Base-by-base conservation (phyloP, 768 basidiomycete species). In the Lyophyllum semitale region DNA sequence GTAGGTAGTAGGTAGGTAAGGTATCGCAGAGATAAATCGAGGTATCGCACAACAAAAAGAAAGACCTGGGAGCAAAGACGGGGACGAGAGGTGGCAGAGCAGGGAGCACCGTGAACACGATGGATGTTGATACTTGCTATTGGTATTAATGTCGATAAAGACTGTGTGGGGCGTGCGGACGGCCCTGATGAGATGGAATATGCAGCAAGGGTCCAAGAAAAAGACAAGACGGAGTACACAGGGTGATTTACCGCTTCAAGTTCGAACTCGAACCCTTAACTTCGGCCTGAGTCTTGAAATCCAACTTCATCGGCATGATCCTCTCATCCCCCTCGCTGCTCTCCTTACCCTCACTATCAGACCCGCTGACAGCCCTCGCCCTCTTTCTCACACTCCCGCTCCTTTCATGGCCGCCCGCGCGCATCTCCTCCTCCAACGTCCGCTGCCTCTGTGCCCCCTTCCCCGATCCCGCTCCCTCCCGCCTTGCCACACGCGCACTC, bases 221-320 rank as follows among this genome's bases (percentile, higher is more conserved):
- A 23, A 5, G 26, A 29, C 25, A 8, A 26, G 3, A 27, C 29
- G 26, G 17, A 17, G 29, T 17, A 20, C 22, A 1, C 32, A 41
- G 33, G 37, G 15, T 18, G 37, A 1, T 4, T n/a, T 38, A 38
- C 37, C 37, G 37, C 37, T 15, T 15, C 37, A 18, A 9, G 9
- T n/a, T 11, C 29, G 5, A 6, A 11, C 29, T 38, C 18, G 17
- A 32, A 26, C 44, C 38, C 27, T 22, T 48, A 26, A 55, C 57
- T 42, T 55, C 55, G 43, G 22, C 41, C 42, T 60, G 52, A n/a
- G 51, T 48, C 18, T 59, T 63, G 45, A 71, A 70, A 51, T 69
- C 63, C 44, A 70, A 46, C 47, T 68, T 69, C 59, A 54, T 64
- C 6, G 69, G 68, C 20, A 54, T 49, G 17, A 69, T 59, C 27